Conservation (phyloP, 2,329 filamentous ascomycete genomes). For the Moelleriella libera region DNA sequence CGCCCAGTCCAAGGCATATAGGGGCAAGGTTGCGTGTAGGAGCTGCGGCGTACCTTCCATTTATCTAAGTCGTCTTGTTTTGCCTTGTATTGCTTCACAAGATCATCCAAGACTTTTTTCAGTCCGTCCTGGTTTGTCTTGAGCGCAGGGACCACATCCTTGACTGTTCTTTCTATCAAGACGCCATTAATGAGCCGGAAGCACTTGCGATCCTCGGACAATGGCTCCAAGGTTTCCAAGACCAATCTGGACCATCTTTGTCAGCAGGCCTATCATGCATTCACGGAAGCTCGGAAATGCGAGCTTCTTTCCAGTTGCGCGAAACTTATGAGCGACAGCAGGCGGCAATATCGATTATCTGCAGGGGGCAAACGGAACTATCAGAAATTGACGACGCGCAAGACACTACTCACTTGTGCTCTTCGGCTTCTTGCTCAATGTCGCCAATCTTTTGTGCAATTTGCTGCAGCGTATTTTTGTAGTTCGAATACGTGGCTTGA, state of each 20-base stretch:
- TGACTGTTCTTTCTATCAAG: slow-evolving; percentile 82
- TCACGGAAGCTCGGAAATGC: not conserved
- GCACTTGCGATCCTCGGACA: slow-evolving; percentile 80
- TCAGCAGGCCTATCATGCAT: not conserved
- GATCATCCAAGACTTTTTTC: slow-evolving; percentile 84
- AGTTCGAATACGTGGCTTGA: slow-evolving; percentile 66
- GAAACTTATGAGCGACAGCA: no score
- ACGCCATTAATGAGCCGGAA: slow-evolving; percentile 99
- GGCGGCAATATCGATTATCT: no score
- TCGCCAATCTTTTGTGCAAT: slow-evolving; percentile 94
- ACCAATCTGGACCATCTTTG: slow-evolving; percentile 53
- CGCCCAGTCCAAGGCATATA: not conserved
- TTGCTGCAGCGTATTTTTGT: slow-evolving; percentile 69
- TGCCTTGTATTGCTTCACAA: slow-evolving; percentile 90
- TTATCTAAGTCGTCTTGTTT: slow-evolving; percentile 93
- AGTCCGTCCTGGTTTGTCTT: slow-evolving; percentile 89
- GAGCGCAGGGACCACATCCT: slow-evolving; percentile 81
- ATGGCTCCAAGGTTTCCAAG: slow-evolving; percentile 75
- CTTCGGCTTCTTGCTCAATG: slow-evolving; percentile 92
- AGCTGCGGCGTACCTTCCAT: slow-evolving; percentile 67
- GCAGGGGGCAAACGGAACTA: no score
- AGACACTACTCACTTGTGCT: slow-evolving; percentile 62
- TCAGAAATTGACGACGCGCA: not conserved
- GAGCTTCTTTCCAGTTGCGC: no score
- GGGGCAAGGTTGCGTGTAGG: not conserved